Percentiles rank a stretch among this genome's conserved stretches.
Conservation (phyloP, 495 filamentous ascomycete genomes). For the Penicilliopsis zonata region DNA sequence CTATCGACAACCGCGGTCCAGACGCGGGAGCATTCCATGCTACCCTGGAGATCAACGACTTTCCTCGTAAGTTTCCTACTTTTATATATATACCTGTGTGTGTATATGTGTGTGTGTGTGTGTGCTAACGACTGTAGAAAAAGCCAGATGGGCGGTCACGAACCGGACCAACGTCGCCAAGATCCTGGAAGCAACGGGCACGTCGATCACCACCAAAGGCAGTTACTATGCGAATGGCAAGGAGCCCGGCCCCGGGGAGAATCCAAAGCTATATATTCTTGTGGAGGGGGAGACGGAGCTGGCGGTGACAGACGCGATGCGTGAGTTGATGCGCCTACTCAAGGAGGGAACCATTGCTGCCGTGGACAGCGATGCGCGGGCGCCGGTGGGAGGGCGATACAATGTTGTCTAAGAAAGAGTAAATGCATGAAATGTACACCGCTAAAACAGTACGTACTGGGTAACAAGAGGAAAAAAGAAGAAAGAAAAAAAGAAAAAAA, state of each 20-base stretch:
- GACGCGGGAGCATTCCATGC: slow-evolving; percentile 97
- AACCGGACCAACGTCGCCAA: slow-evolving; percentile 98
- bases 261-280: slow-evolving; percentile 90
- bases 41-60: slow-evolving; percentile 97
- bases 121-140: slow-evolving; percentile 44
- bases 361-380: slow-evolving; percentile 69
- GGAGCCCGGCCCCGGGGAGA: slow-evolving; percentile 56
- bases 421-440: no score
- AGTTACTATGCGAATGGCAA: slow-evolving; percentile 78
- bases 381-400: slow-evolving; percentile 76
- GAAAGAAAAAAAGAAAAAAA: no score
- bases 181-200: slow-evolving; percentile 89
- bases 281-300: slow-evolving; percentile 96
- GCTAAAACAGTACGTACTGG: no score
- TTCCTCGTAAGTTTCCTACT: slow-evolving; percentile 56
- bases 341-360: slow-evolving; percentile 90
- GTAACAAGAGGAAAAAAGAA: no score
- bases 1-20: slow-evolving; percentile 97
- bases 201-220: slow-evolving; percentile 95
- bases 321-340: slow-evolving; percentile 74
- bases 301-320: slow-evolving; percentile 82
- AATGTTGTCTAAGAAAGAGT: slow-evolving; percentile 67
- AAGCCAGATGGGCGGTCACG: slow-evolving; percentile 97
- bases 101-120: no score
- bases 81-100: neutral